Evolutionary conservation across 108 stramenopile species (phyloP), one percentile per base, ranked within the genome.

Genomic region (Epithemia pelagica): DNA sequence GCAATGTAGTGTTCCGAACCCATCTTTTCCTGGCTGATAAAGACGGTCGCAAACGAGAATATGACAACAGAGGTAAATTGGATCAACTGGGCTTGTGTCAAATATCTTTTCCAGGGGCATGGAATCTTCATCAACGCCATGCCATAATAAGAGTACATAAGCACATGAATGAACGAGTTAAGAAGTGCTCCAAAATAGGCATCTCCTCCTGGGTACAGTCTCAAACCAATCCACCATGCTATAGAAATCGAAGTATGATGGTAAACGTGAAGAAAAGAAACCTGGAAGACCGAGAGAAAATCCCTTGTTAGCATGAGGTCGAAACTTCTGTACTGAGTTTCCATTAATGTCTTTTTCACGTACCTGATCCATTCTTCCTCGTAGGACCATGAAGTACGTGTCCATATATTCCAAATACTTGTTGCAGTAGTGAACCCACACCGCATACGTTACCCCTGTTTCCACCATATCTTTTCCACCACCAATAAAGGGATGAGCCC

Each of bases 101-200:
- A 64, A 70, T 81, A 93, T 69, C 70, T 73, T 72, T 97, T 98
- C 97, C 98, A 98, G 58, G 96, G 91, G 61, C 91, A 92, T 27
- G 32, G 28, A 23, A 90, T 76, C 67, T 86, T 87, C 52, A 91
- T 25, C 28, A 95, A 62, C 20, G 83, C 80, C 28, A 95, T 62
- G 10, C 89, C 86, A 79, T 99, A 99, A 81, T 99, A 99, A 0
- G 95, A 89, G 81, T 99, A 99, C 98, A 99, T 98, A 66, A 99
- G 78, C 27, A 96, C 94, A 82, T 99, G 99, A 73, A 99, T 98
- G 73, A 83, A 80, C 2, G 96, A 95, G 73, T 99, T 99, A 27
- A 97, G 70, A 24, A 99, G 75, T 21, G 97, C 95, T 23, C 98
- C 97, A 72, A 98, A 94, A 88, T 97, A 99, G 24, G 85, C 70